Evolutionary conservation across 768 basidiomycete genomes (phyloP).

Genomic region (Russula sp.): DNA sequence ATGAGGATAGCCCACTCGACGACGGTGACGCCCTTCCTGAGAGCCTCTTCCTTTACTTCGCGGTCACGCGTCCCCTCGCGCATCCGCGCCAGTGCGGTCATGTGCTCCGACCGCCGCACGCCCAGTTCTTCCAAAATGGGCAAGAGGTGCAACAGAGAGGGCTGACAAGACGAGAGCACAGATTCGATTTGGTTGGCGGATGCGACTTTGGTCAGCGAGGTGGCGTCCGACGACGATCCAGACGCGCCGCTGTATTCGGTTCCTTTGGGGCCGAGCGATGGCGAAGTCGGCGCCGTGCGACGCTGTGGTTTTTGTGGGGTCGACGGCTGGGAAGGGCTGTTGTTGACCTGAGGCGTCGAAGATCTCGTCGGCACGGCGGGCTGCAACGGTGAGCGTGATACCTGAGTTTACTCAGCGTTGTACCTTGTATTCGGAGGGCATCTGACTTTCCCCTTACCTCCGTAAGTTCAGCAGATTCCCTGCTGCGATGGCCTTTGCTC

Average conservation of each 20-base stretch:
- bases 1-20: constrained; percentile 76
- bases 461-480: constrained; percentile 25
- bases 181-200: constrained; percentile 40
- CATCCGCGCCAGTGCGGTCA: constrained; percentile 53
- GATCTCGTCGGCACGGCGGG: constrained; percentile 7
- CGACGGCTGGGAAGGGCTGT: constrained; percentile 4
- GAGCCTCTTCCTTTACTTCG: constrained; percentile 62
- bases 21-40: constrained; percentile 59
- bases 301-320: constrained; percentile 15
- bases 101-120: constrained; percentile 50
- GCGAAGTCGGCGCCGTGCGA: constrained; percentile 4
- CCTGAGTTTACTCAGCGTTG: background rate
- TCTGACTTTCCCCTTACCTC: constrained; percentile 22
- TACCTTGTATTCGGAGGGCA: background rate
- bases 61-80: constrained; percentile 60
- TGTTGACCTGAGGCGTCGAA: constrained; percentile 8
- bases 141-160: constrained; percentile 55
- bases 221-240: constrained; percentile 7
- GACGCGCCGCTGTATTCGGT: constrained; percentile 12
- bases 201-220: constrained; percentile 29
- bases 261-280: constrained; percentile 5
- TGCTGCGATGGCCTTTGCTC: constrained; percentile 20
- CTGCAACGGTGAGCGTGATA: constrained; percentile 8
- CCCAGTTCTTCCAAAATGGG: constrained; percentile 53
- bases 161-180: constrained; percentile 54